A percentile compares a stretch with the other conserved stretches of the same genome.
phyloP scores from a whole-genome alignment of 495 filamentous ascomycete genomes.

The Lepraria neglecta region DNA sequence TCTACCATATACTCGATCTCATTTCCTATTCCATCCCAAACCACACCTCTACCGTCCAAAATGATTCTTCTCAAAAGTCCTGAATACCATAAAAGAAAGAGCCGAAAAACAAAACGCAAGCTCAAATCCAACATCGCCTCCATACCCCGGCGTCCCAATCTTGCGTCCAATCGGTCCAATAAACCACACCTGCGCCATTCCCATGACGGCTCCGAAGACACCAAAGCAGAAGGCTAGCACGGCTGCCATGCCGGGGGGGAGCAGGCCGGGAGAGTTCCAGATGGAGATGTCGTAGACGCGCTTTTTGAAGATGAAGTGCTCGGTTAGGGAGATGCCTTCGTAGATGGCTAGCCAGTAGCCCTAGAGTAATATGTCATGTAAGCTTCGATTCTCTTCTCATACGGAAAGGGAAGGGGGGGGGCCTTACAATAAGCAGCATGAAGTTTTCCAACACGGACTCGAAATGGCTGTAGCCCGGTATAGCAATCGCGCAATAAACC shows the following conservation, averaged over 20 bases:
- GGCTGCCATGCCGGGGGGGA: constrained; percentile 70
- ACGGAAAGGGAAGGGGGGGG: background rate
- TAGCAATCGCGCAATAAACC: constrained; percentile 67
- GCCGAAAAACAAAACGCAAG: constrained; percentile 54
- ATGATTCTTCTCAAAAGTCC: constrained; percentile 48
- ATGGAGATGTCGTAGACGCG: constrained; percentile 58
- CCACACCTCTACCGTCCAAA: constrained; percentile 40
- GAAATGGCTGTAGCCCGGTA: constrained; percentile 72
- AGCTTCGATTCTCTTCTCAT: background rate
- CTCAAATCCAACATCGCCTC: constrained; percentile 74
- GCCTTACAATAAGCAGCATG: constrained; percentile 61
- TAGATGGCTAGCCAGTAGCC: constrained; percentile 84
- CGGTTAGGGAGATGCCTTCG: constrained; percentile 60
- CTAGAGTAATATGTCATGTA: constrained; percentile 17
- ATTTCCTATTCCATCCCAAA: no score
- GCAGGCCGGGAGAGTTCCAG: constrained; percentile 52
- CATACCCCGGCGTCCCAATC: constrained; percentile 49
- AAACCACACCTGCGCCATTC: constrained; percentile 74
- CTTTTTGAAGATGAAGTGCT: constrained; percentile 73
- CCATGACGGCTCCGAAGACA: constrained; percentile 63
- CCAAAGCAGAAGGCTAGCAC: constrained; percentile 60
- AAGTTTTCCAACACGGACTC: constrained; percentile 67
- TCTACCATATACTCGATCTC: no score
- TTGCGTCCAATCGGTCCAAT: constrained; percentile 63
- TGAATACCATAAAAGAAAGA: constrained; percentile 41